phyloP scores from a whole-genome alignment of 2,329 filamentous ascomycete species.

The Phialocephala subalpina region DNA sequence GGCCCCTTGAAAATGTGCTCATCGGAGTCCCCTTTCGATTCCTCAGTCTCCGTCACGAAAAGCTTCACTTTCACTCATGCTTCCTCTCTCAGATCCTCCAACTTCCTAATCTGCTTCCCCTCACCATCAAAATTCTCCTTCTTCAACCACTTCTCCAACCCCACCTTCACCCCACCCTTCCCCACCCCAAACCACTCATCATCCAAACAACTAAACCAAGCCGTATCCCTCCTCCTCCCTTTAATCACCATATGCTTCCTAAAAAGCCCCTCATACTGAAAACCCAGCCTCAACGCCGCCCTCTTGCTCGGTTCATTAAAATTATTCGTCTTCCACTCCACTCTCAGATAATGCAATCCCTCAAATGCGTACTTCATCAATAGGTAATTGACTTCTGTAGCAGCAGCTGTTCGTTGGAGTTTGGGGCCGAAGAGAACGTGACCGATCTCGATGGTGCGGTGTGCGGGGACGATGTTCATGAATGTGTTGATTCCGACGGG shows the following conservation, averaged over 20 bases:
- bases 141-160: constrained; percentile 54
- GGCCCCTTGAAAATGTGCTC: neutral
- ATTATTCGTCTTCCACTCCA: constrained; percentile 71
- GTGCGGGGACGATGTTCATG: constrained; percentile 55
- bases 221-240: constrained; percentile 63
- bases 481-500: constrained; percentile 51
- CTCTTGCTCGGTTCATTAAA: constrained; percentile 61
- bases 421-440: constrained; percentile 57
- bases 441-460: constrained; percentile 65
- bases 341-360: constrained; percentile 59
- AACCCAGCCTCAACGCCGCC: constrained; percentile 65
- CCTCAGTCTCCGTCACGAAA: neutral
- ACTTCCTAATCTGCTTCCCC: constrained; percentile 57
- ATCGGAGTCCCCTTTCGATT: neutral
- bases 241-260: constrained; percentile 68
- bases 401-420: constrained; percentile 60
- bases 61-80: neutral
- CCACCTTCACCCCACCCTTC: constrained; percentile 63
- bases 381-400: constrained; percentile 66
- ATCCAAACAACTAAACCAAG: constrained; percentile 66
- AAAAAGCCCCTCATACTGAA: constrained; percentile 66
- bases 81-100: constrained; percentile 45
- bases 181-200: constrained; percentile 64
- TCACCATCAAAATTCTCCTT: constrained; percentile 48
- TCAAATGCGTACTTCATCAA: constrained; percentile 62